phyloP scores from a whole-genome alignment of 805 yeast genomes.

The Lipomyces sp. region DNA sequence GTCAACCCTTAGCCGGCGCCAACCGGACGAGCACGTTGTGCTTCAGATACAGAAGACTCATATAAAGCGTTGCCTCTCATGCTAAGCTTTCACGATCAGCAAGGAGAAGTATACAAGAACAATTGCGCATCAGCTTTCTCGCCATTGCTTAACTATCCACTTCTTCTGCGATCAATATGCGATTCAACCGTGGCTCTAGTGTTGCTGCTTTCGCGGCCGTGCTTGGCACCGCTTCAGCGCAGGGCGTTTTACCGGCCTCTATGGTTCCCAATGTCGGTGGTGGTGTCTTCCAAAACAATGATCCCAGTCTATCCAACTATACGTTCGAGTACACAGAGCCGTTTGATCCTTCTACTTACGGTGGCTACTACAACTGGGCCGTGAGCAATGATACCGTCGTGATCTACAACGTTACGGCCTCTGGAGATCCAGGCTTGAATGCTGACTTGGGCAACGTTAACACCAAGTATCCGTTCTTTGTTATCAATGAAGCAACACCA shows the following conservation, averaged over 20 bases:
- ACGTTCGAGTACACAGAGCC: not conserved
- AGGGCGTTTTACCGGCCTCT: not conserved
- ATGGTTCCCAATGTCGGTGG: not conserved
- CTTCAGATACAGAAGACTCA: not conserved
- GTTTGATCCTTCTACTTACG: not conserved
- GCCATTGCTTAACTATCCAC: not conserved
- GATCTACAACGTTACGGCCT: not conserved
- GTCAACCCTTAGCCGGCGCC: slow-evolving; percentile 3
- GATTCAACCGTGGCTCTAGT: not conserved
- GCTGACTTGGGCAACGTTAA: not conserved
- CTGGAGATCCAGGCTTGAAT: not conserved
- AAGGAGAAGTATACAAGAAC: not conserved
- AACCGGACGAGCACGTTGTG: slow-evolving; percentile 4
- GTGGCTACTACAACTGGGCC: not conserved
- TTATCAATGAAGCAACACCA: not conserved
- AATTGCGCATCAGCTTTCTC: not conserved
- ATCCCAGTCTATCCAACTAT: not conserved
- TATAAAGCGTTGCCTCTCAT: not conserved
- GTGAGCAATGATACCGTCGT: not conserved
- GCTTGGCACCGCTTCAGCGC: not conserved
- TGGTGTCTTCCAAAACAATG: not conserved
- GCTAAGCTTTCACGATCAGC: not conserved
- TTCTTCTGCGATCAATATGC: not conserved
- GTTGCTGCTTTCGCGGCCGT: not conserved
- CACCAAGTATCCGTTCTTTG: not conserved